Base-by-base conservation (phyloP, 176 grass and related monocot species). In the Carex kokanica region DNA sequence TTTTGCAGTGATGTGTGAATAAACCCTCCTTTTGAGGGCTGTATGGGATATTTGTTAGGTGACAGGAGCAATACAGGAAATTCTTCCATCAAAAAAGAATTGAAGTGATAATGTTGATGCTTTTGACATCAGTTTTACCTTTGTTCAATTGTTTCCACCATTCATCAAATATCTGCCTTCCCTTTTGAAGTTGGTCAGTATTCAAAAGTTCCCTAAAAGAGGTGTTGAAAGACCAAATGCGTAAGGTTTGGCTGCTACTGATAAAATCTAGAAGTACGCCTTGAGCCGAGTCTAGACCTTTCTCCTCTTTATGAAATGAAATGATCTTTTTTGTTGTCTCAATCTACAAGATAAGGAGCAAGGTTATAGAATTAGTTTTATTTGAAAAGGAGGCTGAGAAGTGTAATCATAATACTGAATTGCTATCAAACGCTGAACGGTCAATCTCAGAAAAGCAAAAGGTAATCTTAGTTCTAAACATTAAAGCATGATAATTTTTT, bases 221-320 rank as follows among this genome's bases (percentile, higher is more conserved):
- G 82, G 84, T 60, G 78, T 98, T 98, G 84, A 98, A 93, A 83
- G 96, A 91, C 93, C 96, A 95, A 88, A 98, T 95, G 59, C 96
- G 89, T 83, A 98, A 87, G 61, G 93, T 95, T 85, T 98, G 96
- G 81, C 96, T 98, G 87, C 93, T 93, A 86, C 89, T 93, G 23
- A 98, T 98, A 84, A 98, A 98, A 79, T 98, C 96, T 74, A 98
- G 86, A 87, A 98, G 96, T 93, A 98, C 93, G 80, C 87, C 88
- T 90, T 98, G 96, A 88, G 80, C 94, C 77, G 90, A 74, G 70
- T 98, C 93, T 74, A 91, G 62, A 88, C 47, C 90, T 88, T 98
- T 98, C 70, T 98, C 96, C 89, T 98, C 96, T 86, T 98, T 98
- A 72, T 98, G 96, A 82, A 98, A 98, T 80, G 92, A 98, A 88